Base-by-base conservation (phyloP, 768 basidiomycete species). In the Trametes cinnabarina region DNA sequence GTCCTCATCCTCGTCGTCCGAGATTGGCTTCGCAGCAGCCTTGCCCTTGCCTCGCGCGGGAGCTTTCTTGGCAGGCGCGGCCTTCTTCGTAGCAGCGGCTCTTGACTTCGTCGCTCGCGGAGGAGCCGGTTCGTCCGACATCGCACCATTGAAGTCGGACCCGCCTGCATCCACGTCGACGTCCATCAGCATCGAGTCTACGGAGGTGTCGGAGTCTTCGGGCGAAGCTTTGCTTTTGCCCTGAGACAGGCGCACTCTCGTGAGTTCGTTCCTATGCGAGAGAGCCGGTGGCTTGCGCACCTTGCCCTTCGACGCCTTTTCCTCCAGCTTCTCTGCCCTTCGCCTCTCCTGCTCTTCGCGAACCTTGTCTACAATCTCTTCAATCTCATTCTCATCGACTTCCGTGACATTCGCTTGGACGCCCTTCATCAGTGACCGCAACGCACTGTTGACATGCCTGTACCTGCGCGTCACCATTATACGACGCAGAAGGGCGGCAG, bases 181-280 rank as follows among this genome's bases (percentile, higher is more conserved):
- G 47, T 93, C 88, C 82, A 89, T 86, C 74, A 79, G 74, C 88
- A 90, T 90, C 3, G 88, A 91, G 67, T 92, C 91, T 14, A 71
- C 69, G 0, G 78, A 81, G 22, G 63, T 77, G 32, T 86, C 87
- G 2, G 81, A 86, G 3, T 79, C 79, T 22, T 79, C 79, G 2
- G 65, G 77, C 9, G 79, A 82, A 23, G 73, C 82, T 77, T 86
- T 74, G 23, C 60, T 65, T 68, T 73, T 55, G 20, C 57, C 60
- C 55, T 57, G 28, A 8, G 8, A 26, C 28, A 3, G 39, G 8
- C 30, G 17, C 30, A 6, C 6, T 32, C 17, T 54, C 11, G 26
- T n/a, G 14, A 43, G 50, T 43, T 46, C 57, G 4, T 32, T 47
- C 49, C 10, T 3, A 26, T 25, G 25, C 19, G 22, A n/a, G 30